A percentile compares a stretch with the other conserved stretches of the same genome.
Conservation (phyloP, 495 filamentous ascomycete genomes). For the Penicillium subrubescens region DNA sequence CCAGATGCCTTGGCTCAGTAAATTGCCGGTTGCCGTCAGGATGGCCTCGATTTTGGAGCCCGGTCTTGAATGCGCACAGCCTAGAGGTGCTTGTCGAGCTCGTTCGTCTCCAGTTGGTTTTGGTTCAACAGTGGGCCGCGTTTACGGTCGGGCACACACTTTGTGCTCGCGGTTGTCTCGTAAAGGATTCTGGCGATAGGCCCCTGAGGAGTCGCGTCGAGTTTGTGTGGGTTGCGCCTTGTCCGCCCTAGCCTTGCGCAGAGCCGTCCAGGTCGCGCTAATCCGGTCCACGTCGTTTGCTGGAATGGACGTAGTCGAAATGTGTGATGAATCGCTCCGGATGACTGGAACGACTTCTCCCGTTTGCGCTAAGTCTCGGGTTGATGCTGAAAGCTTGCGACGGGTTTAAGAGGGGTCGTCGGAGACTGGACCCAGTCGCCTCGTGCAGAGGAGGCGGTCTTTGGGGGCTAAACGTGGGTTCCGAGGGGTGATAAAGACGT, state of each 20-base stretch:
- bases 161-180: neutral
- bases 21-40: neutral
- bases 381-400: neutral
- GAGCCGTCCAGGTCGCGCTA: neutral
- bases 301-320: neutral
- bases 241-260: neutral
- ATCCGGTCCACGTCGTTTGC: neutral
- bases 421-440: neutral
- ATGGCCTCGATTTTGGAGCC: neutral
- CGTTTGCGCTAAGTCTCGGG: neutral
- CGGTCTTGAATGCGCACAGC: neutral
- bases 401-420: slow-evolving; percentile 5
- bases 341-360: neutral
- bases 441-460: neutral
- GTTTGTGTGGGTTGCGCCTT: neutral
- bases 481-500: neutral
- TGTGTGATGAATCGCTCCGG: neutral
- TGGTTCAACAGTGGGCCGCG: neutral
- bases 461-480: neutral
- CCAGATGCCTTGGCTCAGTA: neutral
- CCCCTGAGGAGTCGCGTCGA: neutral
- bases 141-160: neutral
- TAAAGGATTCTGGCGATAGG: neutral
- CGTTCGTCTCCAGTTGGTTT: neutral
- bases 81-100: neutral